Evolutionary conservation across 352 stramenopile genomes (phyloP).

Genomic region (Ophiocytium majus): DNA sequence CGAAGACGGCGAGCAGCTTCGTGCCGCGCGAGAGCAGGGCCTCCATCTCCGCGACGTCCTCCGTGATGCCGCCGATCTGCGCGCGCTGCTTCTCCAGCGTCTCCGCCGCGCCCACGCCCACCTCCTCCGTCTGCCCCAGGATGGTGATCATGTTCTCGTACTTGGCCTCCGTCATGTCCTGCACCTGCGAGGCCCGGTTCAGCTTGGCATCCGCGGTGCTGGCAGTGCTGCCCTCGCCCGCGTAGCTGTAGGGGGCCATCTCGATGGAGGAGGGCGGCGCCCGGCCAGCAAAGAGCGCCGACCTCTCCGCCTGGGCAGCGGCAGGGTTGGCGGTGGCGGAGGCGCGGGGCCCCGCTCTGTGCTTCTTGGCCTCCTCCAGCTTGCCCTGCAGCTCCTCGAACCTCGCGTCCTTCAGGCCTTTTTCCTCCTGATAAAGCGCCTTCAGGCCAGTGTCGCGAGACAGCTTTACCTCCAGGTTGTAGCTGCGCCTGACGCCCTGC

Average conservation of each 20-base stretch:
- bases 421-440: background rate
- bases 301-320: background rate
- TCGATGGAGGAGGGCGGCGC: too few species aligned
- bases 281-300: background rate
- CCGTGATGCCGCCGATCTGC: constrained; percentile 43
- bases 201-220: constrained; percentile 33
- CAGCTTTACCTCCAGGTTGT: constrained; percentile 49
- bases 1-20: constrained; percentile 37
- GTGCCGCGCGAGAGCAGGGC: constrained; percentile 28
- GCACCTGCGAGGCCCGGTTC: constrained; percentile 21
- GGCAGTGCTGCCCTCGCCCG: too few species aligned
- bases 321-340: too few species aligned
- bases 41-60: constrained; percentile 41
- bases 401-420: background rate
- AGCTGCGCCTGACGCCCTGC: constrained; percentile 39
- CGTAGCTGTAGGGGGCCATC: background rate
- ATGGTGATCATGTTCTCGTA: constrained; percentile 52
- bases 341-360: too few species aligned
- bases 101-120: constrained; percentile 13
- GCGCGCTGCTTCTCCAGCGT: constrained; percentile 38
- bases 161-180: constrained; percentile 45
- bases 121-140: constrained; percentile 40
- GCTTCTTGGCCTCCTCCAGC: background rate
- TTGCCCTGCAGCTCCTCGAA: background rate
- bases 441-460: constrained; percentile 20